Percentiles rank a stretch among this genome's conserved stretches.
Conservation (phyloP, 2,329 filamentous ascomycete genomes). For the Cyphellophora attinorum region DNA sequence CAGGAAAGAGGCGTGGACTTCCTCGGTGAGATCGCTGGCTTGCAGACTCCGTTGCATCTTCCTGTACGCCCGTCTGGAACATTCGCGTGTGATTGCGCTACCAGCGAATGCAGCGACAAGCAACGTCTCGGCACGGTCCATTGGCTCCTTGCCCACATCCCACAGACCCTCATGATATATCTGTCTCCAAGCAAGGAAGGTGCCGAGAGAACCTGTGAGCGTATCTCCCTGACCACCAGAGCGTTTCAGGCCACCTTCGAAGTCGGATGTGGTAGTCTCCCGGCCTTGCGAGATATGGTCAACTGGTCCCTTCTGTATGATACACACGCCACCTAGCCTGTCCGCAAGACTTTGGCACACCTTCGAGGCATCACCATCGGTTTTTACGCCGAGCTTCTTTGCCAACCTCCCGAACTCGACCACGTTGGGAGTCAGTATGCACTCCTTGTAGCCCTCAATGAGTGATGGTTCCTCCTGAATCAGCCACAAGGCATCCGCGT, state of each 20-base stretch:
- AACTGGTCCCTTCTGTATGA: constrained; percentile 76
- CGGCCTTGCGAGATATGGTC: constrained; percentile 75
- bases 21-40: constrained; percentile 84
- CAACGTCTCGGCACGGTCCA: constrained; percentile 52
- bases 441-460: constrained; percentile 69
- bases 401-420: constrained; percentile 83
- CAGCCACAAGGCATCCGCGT: constrained; percentile 78
- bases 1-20: constrained; percentile 74
- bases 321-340: constrained; percentile 75
- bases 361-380: constrained; percentile 22
- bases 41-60: constrained; percentile 82
- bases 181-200: constrained; percentile 77
- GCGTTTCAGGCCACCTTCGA: constrained; percentile 75
- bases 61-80: constrained; percentile 74
- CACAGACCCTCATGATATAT: constrained; percentile 79
- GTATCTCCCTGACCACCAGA: constrained; percentile 95
- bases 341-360: constrained; percentile 62
- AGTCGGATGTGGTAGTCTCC: constrained; percentile 64
- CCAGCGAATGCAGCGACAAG: constrained; percentile 78
- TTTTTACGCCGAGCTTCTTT: constrained; percentile 55
- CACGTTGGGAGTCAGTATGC: constrained; percentile 88
- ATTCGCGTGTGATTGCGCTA: constrained; percentile 79
- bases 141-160: constrained; percentile 46
- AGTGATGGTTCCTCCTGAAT: constrained; percentile 67
- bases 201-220: constrained; percentile 79